Evolutionary conservation across 305 asterid species (phyloP), one percentile per base, ranked within the genome.

Genomic region (Plantago lanceolata): DNA sequence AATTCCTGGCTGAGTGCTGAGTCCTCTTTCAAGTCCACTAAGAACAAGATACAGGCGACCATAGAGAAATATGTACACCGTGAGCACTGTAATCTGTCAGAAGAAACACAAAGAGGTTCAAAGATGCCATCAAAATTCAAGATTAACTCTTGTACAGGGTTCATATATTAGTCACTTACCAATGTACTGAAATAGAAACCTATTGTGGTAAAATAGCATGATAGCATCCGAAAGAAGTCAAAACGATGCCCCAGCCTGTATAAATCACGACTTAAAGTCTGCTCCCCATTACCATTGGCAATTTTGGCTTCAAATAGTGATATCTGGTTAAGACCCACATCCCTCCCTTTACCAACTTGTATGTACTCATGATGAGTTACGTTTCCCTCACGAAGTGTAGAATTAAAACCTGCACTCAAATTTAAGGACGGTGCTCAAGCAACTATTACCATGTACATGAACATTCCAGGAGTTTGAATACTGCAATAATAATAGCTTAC

Each of bases 271-370:
- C 98, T 88, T 69, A 91, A 66, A 11, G 98, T 91, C 75, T 91
- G 98, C 69, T 91, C 98, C 60, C 98, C 98, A 68, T 91, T 91
- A 48, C 98, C 98, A 73, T 86, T 86, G 19, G 96, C 98, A 61
- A 91, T 85, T 78, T 91, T 91, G 8, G 98, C 98, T 81, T 91
- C 98, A 73, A 91, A 91, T 24, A 88, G 77, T 61, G 98, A 91
- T 48, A 91, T 91, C 65, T 91, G 98, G 80, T 91, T 91, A 69
- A 91, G 98, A 49, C 98, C 96, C 17, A 91, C 96, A 71, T 91
- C 98, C 75, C 96, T 83, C 73, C 96, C 96, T 82, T 91, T 91
- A 57, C 98, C 98, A 66, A 91, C 98, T 82, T 91, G 98, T 65
- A 88, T 91, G 75, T 91, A 91, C 60, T 91, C 98, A 65, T 91